Base-by-base conservation (phyloP, 2,329 filamentous ascomycete genomes). In the Ophiocordyceps sinensis region DNA sequence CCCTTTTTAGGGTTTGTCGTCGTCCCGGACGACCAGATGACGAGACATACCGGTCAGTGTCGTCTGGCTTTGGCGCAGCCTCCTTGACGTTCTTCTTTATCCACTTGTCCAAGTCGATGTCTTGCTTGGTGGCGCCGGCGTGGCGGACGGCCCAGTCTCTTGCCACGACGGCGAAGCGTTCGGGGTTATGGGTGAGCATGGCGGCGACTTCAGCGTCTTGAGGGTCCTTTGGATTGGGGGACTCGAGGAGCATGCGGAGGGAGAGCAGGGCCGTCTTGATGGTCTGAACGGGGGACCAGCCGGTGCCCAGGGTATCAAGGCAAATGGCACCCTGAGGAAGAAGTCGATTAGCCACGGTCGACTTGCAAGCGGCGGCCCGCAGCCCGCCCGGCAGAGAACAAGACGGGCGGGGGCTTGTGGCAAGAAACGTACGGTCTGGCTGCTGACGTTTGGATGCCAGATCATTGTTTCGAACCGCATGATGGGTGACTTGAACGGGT, bases 381-480 rank as follows among this genome's bases (percentile, higher is more conserved):
- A 13, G 13, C 11, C 11, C n/a, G 32, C 2, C 15, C 14, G 10
- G 7, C 31, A n/a, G 15, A n/a, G 31, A 8, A 8, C 14, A n/a
- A 34, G 15, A 15, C 4, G 3, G n/a, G 13, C 31, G 13, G 12
- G 1, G 12, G 31, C 7, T 10, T 7, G 11, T 7, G n/a, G 13
- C 15, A 2, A 14, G 23, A 9, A 15, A 69, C 79, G 55, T 65
- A 94, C 87, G 34, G 88, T 95, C 58, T 91, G 83, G 54, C 83
- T 89, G 70, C 85, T 93, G 64, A 98, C 77, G 57, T 98, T 98
- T 29, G 91, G 91, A 60, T 98, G 91, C 88, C 88, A 98, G 51
- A 96, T 82, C 62, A 82, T 88, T 48, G 91, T 98, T 48, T 82
- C 75, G 56, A 96, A 96, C 53, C 77, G 82, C 82, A 98, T 96